Percentiles rank a stretch among this genome's conserved stretches.
Evolutionary conservation across 495 filamentous ascomycete species (phyloP).

Genomic region (Xylaria sp.): DNA sequence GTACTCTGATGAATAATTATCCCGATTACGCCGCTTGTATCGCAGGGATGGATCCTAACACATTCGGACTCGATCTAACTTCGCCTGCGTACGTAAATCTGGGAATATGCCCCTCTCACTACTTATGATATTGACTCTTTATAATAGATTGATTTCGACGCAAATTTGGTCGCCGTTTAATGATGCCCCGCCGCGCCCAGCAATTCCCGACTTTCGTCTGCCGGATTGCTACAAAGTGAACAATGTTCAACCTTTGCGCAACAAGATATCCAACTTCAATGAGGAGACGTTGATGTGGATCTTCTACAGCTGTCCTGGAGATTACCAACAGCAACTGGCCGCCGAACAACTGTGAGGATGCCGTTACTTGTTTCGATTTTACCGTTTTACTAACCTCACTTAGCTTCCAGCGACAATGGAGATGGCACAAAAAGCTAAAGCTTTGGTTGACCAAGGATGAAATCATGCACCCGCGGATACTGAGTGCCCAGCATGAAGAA

Average conservation of each 20-base stretch:
- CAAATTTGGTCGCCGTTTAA: constrained; percentile 72
- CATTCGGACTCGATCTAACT: constrained; percentile 79
- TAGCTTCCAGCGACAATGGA: constrained; percentile 77
- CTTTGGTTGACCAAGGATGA: constrained; percentile 93
- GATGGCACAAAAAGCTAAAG: constrained; percentile 87
- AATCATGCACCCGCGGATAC: constrained; percentile 68
- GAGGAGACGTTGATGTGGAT: constrained; percentile 94
- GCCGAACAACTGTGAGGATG: constrained; percentile 74
- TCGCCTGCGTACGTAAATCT: constrained; percentile 70
- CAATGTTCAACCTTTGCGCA: constrained; percentile 81
- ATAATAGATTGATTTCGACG: constrained; percentile 46
- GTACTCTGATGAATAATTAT: constrained; percentile 79
- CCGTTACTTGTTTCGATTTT: constrained; percentile 17
- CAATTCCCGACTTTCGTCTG: constrained; percentile 78
- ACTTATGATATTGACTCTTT: constrained; percentile 1
- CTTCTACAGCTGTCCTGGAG: constrained; percentile 88
- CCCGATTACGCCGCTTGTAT: constrained; percentile 78
- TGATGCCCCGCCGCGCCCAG: constrained; percentile 69
- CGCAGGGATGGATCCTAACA: constrained; percentile 78
- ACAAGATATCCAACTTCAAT: constrained; percentile 80
- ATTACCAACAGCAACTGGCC: constrained; percentile 84
- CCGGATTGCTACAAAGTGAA: constrained; percentile 87
- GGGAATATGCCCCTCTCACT: neutral
- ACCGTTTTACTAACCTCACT: constrained; percentile 26
- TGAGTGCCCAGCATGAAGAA: constrained; percentile 74